A percentile compares a stretch with the other conserved stretches of the same genome.
These are phyloP conservation scores for Plasmodiophora brassicae DNA, from an alignment of 208 protist species.

Conservation along the genomic window DNA sequence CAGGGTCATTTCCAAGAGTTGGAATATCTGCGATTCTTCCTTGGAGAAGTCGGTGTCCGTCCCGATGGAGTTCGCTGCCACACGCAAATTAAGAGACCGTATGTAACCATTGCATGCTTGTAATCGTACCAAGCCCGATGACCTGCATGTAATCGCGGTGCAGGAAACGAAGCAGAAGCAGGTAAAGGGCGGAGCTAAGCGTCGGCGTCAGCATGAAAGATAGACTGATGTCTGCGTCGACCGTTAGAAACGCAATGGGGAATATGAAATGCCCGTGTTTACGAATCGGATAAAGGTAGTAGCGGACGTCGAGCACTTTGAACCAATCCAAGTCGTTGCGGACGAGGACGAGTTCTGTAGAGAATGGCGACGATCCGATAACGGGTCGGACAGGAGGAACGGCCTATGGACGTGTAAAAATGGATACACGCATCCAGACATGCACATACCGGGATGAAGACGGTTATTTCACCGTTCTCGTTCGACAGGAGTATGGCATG, in stretches of 20 bases:
- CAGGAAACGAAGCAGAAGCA: slow-evolving; percentile 77
- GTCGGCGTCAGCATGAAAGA: slow-evolving; percentile 75
- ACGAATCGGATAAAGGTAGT: slow-evolving; percentile 41
- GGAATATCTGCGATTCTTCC: slow-evolving; percentile 51
- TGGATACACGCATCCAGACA: too few relatives aligned
- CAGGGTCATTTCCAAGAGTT: background rate
- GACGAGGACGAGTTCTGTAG: slow-evolving; percentile 54
- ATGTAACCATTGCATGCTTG: slow-evolving; percentile 63
- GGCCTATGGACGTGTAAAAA: background rate
- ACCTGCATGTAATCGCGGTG: slow-evolving; percentile 71
- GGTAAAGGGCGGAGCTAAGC: slow-evolving; percentile 80
- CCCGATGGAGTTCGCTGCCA: slow-evolving; percentile 36
- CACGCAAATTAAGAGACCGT: slow-evolving; percentile 62
- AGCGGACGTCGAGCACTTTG: background rate
- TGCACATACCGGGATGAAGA: slow-evolving; percentile 46
- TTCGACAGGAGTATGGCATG: slow-evolving; percentile 53
- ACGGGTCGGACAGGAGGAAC: slow-evolving; percentile 39
- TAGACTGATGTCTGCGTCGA: slow-evolving; percentile 75
- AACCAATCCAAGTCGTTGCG: slow-evolving; percentile 41
- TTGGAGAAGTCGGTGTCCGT: slow-evolving; percentile 52
- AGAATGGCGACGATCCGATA: slow-evolving; percentile 47
- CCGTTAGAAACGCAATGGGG: slow-evolving; percentile 49
- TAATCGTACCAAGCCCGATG: slow-evolving; percentile 61
- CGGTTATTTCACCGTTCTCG: slow-evolving; percentile 39
- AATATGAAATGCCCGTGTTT: background rate